phyloP scores from a whole-genome alignment of 2,329 filamentous ascomycete species.

The Plectosphaerella plurivora region DNA sequence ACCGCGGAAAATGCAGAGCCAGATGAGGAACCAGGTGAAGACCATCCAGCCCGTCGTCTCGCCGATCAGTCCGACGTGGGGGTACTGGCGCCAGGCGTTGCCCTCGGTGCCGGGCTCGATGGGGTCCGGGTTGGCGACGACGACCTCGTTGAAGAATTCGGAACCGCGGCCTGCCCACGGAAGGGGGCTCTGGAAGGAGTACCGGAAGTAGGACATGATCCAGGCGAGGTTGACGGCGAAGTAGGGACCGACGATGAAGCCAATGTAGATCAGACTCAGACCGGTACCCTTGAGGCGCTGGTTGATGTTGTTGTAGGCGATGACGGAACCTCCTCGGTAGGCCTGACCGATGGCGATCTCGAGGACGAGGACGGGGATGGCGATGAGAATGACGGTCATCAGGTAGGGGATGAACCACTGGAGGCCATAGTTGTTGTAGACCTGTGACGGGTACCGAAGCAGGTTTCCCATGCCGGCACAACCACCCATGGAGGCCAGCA shows the following conservation, averaged over 20 bases:
- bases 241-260: constrained; percentile 51
- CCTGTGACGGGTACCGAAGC: constrained; percentile 51
- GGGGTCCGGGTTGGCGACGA: constrained; percentile 42
- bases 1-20: constrained; percentile 55
- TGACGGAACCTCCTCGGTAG: constrained; percentile 50
- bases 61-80: constrained; percentile 39
- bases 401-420: constrained; percentile 59
- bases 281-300: constrained; percentile 49
- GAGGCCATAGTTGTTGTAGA: constrained; percentile 56
- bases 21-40: constrained; percentile 57
- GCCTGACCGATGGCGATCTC: constrained; percentile 68
- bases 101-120: constrained; percentile 30
- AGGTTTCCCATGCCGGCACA: constrained; percentile 55
- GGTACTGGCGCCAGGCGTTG: constrained; percentile 42
- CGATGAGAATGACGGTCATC: constrained; percentile 48
- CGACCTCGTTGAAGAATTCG: constrained; percentile 46
- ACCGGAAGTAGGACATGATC: constrained; percentile 56
- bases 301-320: constrained; percentile 50
- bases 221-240: constrained; percentile 53
- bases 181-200: constrained; percentile 49
- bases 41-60: constrained; percentile 53
- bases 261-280: constrained; percentile 45
- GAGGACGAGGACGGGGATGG: constrained; percentile 50
- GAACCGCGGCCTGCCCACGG: constrained; percentile 47
- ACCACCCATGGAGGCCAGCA: constrained; percentile 55